Evolutionary conservation across 2,329 filamentous ascomycete species (phyloP).

Genomic region (Byssochlamys sp.): DNA sequence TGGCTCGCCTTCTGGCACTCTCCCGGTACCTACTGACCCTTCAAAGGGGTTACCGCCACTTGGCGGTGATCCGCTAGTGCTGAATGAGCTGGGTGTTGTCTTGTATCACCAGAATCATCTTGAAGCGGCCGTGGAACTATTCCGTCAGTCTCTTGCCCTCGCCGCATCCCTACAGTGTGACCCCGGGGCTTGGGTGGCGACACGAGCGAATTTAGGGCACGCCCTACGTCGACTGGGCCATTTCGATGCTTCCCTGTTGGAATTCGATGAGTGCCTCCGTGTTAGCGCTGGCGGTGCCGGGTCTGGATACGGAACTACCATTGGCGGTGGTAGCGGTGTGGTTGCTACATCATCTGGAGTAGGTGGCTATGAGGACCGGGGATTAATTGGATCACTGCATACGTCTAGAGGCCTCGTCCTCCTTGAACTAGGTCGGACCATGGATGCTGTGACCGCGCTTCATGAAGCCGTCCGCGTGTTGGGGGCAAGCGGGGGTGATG

Average conservation of each 20-base stretch:
- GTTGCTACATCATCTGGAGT: conserved; percentile 30
- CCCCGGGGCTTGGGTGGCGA: conserved; percentile 70
- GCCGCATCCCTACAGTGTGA: conserved; percentile 75
- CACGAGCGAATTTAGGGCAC: conserved; percentile 80
- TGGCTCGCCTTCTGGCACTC: conserved; percentile 24
- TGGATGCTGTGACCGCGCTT: conserved; percentile 69
- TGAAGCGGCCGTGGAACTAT: conserved; percentile 65
- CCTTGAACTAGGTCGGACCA: conserved; percentile 63
- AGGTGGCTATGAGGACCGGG: conserved; percentile 39
- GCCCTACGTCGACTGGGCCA: conserved; percentile 65
- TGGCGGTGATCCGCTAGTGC: conserved; percentile 64
- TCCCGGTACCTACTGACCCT: conserved; percentile 16
- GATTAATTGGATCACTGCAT: conserved; percentile 37
- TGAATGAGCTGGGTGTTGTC: conserved; percentile 95
- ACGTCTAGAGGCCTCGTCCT: conserved; percentile 63
- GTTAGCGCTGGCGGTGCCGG: conserved; percentile 67
- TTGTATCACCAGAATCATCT: conserved; percentile 81
- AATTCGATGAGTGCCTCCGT: conserved; percentile 81
- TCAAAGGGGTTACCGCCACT: conserved; percentile 16
- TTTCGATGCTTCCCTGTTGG: conserved; percentile 60
- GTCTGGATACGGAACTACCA: conserved; percentile 62
- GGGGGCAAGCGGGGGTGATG: conserved; percentile 36
- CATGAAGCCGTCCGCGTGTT: conserved; percentile 57
- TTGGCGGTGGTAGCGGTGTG: conserved; percentile 27
- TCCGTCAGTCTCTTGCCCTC: conserved; percentile 65